phyloP scores from a whole-genome alignment of 495 filamentous ascomycete genomes.

The Tetracladium setigerum region DNA sequence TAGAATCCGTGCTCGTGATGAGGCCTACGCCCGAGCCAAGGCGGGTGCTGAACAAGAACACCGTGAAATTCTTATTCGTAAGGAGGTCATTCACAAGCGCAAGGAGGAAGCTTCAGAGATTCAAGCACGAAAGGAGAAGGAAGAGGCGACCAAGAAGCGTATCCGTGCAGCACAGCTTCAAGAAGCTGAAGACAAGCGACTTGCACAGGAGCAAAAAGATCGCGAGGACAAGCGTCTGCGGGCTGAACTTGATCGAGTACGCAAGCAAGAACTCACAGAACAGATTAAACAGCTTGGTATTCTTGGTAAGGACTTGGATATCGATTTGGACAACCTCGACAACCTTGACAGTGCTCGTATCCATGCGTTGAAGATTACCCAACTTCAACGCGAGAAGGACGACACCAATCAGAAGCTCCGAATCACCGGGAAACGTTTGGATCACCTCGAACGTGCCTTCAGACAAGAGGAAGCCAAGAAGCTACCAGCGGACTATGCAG shows the following conservation, averaged over 20 bases:
- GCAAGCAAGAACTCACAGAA: slow-evolving; percentile 89
- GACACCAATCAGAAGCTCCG: slow-evolving; percentile 82
- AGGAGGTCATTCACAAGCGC: slow-evolving; percentile 88
- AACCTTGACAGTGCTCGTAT: slow-evolving; percentile 84
- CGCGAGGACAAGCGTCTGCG: slow-evolving; percentile 83
- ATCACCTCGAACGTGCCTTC: slow-evolving; percentile 95
- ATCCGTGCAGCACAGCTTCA: slow-evolving; percentile 76
- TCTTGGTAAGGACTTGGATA: slow-evolving; percentile 68
- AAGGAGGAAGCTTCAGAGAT: slow-evolving; percentile 87
- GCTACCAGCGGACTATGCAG: slow-evolving; percentile 75
- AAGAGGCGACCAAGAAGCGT: slow-evolving; percentile 79
- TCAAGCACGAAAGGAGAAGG: slow-evolving; percentile 79
- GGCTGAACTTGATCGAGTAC: slow-evolving; percentile 85
- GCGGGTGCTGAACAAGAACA: slow-evolving; percentile 89
- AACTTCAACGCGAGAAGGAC: slow-evolving; percentile 97
- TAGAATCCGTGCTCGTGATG: slow-evolving; percentile 69
- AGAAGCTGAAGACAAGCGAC: slow-evolving; percentile 78
- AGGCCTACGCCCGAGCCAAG: slow-evolving; percentile 70
- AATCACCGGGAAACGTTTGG: slow-evolving; percentile 89
- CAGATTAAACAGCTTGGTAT: slow-evolving; percentile 91
- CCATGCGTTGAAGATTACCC: slow-evolving; percentile 86
- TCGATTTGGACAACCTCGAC: slow-evolving; percentile 65
- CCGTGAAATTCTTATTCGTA: slow-evolving; percentile 76
- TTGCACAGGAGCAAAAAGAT: slow-evolving; percentile 83
- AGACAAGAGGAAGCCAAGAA: slow-evolving; percentile 92